Conservation (phyloP, 179 eudicot genomes). For the Drosera spatulata region DNA sequence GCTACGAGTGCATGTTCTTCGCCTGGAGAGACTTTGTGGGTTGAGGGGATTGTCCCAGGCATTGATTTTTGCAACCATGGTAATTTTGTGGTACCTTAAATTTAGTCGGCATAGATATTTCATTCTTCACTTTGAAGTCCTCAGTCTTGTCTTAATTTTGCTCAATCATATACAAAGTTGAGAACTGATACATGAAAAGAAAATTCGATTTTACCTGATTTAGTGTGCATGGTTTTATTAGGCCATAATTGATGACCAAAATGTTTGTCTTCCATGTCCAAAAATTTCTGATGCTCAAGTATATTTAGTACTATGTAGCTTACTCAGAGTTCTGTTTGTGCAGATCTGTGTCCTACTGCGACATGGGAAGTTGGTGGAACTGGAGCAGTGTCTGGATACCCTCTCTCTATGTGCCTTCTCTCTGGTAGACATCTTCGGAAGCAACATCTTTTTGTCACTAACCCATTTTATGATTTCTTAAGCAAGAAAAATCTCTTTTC, state of each 20-base stretch:
- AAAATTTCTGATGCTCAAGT: too few relatives aligned
- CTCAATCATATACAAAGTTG: too few relatives aligned
- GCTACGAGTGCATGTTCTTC: constrained; percentile 18
- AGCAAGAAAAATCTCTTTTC: background rate
- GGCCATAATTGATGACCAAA: too few relatives aligned
- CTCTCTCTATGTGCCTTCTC: constrained; percentile 83
- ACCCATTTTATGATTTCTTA: background rate
- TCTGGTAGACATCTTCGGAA: constrained; percentile 34
- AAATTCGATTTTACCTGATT: too few relatives aligned
- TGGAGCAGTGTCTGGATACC: constrained; percentile 58
- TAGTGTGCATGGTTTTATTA: too few relatives aligned
- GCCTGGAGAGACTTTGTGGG: constrained; percentile 66
- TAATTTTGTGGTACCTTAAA: constrained; percentile 10
- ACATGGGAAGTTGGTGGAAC: constrained; percentile 95
- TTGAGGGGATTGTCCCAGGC: constrained; percentile 97
- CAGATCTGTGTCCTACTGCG: constrained; percentile 70
- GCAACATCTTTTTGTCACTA: background rate
- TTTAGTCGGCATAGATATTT: background rate
- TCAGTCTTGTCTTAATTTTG: too few relatives aligned
- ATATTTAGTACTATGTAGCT: too few relatives aligned
- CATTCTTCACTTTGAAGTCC: too few relatives aligned
- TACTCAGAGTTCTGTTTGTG: constrained; percentile 1
- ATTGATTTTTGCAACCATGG: constrained; percentile 99
- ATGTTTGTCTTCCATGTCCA: too few relatives aligned
- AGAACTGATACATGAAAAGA: too few relatives aligned